phyloP scores from a whole-genome alignment of 1,139 yeast species.

The Pichia sp. region DNA sequence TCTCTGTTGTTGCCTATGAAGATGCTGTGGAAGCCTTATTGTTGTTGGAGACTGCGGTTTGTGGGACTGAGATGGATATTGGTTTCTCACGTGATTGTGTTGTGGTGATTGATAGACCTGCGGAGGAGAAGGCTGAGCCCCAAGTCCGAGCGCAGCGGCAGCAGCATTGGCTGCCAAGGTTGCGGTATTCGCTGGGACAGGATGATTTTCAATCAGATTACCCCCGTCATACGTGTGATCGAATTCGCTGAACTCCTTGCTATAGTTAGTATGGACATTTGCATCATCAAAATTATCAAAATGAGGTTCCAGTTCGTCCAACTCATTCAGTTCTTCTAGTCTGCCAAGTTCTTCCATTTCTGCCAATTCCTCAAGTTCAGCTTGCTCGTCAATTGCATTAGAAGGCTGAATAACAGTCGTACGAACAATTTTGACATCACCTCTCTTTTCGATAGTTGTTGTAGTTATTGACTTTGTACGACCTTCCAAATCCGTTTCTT shows the following conservation, averaged over 20 bases:
- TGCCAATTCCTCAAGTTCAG: slow-evolving; percentile 13
- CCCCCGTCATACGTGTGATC: not conserved
- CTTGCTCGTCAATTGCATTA: slow-evolving; percentile 15
- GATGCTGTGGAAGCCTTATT: too few relatives aligned
- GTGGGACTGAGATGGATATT: too few relatives aligned
- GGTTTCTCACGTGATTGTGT: not conserved
- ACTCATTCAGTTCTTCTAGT: too few relatives aligned
- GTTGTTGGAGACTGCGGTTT: too few relatives aligned
- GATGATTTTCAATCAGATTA: not conserved
- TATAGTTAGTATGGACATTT: not conserved
- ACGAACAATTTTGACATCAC: slow-evolving; percentile 28
- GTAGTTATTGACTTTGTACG: slow-evolving; percentile 29
- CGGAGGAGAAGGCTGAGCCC: not conserved
- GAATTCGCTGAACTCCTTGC: not conserved
- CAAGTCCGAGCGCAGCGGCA: slow-evolving; percentile 1
- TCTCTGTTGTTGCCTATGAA: not conserved
- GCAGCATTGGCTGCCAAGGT: slow-evolving; percentile 5
- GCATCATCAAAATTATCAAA: slow-evolving; percentile 2
- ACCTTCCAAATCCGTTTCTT: slow-evolving; percentile 27
- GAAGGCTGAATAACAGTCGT: slow-evolving; percentile 22
- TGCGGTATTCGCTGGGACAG: slow-evolving; percentile 10
- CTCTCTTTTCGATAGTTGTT: slow-evolving; percentile 28
- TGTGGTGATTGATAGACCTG: not conserved
- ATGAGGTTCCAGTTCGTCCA: slow-evolving; percentile 16
- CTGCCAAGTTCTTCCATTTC: slow-evolving; percentile 18